These are phyloP conservation scores for Mortierella antarctica DNA, from an alignment of 192 early-diverging fungal genomes.

Conservation along the genomic window DNA sequence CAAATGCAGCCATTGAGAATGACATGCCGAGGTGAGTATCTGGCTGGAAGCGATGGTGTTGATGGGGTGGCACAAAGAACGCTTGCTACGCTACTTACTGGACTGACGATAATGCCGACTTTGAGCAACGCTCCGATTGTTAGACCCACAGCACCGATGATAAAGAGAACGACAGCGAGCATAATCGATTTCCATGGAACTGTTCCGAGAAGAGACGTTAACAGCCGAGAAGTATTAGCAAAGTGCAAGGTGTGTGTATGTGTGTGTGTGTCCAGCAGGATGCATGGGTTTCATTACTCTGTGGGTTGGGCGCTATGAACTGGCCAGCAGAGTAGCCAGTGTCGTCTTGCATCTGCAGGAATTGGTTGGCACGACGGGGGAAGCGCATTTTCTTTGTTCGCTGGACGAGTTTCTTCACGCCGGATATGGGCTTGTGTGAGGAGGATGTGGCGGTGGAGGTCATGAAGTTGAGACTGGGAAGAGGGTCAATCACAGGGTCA, in stretches of 20 bases:
- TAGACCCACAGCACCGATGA: constrained; percentile 57
- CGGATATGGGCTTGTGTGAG: constrained; percentile 21
- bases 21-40: background rate
- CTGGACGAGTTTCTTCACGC: constrained; percentile 40
- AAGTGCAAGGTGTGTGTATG: background rate
- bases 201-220: constrained; percentile 2
- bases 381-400: constrained; percentile 54
- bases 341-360: constrained; percentile 44
- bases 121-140: constrained; percentile 63
- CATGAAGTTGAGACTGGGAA: constrained; percentile 13
- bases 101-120: constrained; percentile 56
- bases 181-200: constrained; percentile 69
- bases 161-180: constrained; percentile 57
- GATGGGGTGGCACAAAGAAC: background rate
- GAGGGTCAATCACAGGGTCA: background rate
- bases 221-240: background rate
- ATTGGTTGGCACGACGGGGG: constrained; percentile 45
- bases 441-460: constrained; percentile 20
- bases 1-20: background rate
- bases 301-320: constrained; percentile 27
- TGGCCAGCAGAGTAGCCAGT: constrained; percentile 43
- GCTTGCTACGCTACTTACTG: constrained; percentile 44
- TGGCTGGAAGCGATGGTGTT: too few relatives aligned
- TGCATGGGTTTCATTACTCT: constrained; percentile 2
- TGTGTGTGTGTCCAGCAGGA: background rate